Evolutionary conservation across 768 basidiomycete genomes (phyloP), one percentile per base, ranked within the genome.

Genomic region (Tephrocybe sp.): DNA sequence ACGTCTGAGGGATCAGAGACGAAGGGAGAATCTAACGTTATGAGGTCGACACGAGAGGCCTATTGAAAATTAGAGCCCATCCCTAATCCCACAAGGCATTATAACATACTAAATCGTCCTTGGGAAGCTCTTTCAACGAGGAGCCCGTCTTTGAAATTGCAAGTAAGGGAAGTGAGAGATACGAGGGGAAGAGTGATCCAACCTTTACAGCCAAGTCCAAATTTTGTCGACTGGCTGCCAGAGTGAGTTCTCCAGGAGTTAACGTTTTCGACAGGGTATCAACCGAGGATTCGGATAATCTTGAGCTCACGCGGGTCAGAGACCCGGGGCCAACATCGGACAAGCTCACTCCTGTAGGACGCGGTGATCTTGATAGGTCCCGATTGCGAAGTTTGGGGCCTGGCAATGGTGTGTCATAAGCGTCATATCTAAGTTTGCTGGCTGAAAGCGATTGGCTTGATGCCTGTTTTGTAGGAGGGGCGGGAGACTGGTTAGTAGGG

Each of bases 1-100:
- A 52, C 24, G 4, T 62, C 64, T 20, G 58, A 33, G 20, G 73
- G 72, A 53, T 85, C 84, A 7, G 73, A 63, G 37, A 81, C 69
- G 68, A 85, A 85, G 2, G 88, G 86, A 1, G 85, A 82, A 63
- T 92, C 88, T 33, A 93, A 77, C 8, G 82, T 73, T 54, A 92
- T 90, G 41, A 92, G 78, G 68, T 91, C 86, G 51, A 65, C 55
- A 47, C 71, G 71, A 40, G 67, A 56, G 15, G 48, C 60, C 74
- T 70, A 10, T 9, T 17, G 18, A 4, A 25, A 28, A 32, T 55
- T 48, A 48, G 18, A 23, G 2, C 45, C 14, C n/a, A 20, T 17
- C 25, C 20, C 11, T 17, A 10, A 26, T 46, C 23, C 9, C 33
- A 21, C 21, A 28, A 12, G 46, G 12, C 21, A 21, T 23, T 14